These are phyloP conservation scores for Botrytis squamosa DNA, from an alignment of 2,329 filamentous ascomycete species.

Conservation along the genomic window DNA sequence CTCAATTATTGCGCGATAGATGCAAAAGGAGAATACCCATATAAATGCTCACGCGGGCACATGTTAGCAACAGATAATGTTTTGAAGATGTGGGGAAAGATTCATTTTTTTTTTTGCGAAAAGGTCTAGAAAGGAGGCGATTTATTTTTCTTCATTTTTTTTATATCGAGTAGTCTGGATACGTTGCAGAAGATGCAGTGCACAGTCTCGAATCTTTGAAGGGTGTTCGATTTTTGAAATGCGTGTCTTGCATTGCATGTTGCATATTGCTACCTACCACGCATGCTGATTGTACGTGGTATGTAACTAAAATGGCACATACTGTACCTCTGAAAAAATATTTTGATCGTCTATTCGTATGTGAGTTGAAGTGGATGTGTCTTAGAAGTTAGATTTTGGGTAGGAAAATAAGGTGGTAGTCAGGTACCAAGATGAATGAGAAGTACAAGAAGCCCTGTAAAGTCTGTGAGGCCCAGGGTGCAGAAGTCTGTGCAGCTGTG, in stretches of 20 bases:
- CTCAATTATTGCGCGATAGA: not conserved
- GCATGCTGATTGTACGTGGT: not conserved
- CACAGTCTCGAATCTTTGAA: conserved; percentile 10
- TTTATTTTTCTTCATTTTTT: not conserved
- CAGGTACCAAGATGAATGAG: conserved; percentile 15
- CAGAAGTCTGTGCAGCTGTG: not conserved
- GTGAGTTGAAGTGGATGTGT: not conserved
- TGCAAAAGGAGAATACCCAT: not conserved
- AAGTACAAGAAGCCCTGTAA: conserved; percentile 4
- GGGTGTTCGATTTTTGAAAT: not conserved
- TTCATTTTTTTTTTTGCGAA: not conserved
- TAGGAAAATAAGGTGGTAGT: conserved; percentile 14
- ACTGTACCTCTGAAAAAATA: not conserved
- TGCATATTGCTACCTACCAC: not conserved
- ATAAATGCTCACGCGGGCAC: conserved; percentile 13
- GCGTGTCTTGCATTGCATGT: conserved; percentile 1
- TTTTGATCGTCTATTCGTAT: not conserved
- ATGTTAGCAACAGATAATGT: not conserved
- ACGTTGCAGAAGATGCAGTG: not conserved
- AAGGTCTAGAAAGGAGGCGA: not conserved
- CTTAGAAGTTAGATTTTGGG: conserved; percentile 4
- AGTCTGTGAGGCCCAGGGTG: not conserved
- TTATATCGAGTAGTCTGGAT: not conserved
- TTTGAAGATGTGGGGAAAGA: not conserved
- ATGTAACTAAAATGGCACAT: not conserved